These are phyloP conservation scores for Piromyces finnis DNA, from an alignment of 192 early-diverging fungal genomes.

Conservation along the genomic window DNA sequence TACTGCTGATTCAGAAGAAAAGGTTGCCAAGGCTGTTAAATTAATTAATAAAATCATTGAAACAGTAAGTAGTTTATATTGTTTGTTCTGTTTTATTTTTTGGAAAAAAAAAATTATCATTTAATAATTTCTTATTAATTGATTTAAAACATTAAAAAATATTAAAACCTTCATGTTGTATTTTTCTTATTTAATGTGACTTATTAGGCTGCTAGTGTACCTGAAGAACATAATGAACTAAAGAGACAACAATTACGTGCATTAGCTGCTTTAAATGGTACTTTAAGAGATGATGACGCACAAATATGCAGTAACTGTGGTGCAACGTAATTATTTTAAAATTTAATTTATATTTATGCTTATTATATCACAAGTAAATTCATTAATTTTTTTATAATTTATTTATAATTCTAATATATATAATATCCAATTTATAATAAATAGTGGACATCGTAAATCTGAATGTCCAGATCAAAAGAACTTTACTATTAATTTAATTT, in stretches of 20 bases:
- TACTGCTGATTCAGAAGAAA: conserved; percentile 73
- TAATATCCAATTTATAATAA: too few species aligned
- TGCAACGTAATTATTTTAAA: conserved; percentile 12
- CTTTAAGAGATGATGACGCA: conserved; percentile 84
- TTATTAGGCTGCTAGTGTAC: conserved; percentile 59
- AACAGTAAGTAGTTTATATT: conserved; percentile 34
- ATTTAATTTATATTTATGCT: too few species aligned
- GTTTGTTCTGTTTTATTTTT: not conserved
- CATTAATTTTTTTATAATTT: too few species aligned
- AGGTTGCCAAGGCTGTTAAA: conserved; percentile 66
- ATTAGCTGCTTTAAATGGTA: conserved; percentile 88
- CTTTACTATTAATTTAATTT: conserved; percentile 68
- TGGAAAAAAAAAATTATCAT: too few species aligned
- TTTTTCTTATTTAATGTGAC: too few species aligned
- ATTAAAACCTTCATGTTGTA: too few species aligned
- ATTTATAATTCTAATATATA: too few species aligned
- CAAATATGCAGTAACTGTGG: conserved; percentile 93
- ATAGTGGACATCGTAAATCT: conserved; percentile 57
- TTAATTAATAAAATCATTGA: conserved; percentile 84
- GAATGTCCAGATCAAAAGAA: conserved; percentile 81
- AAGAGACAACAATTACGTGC: conserved; percentile 89
- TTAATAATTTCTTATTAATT: too few species aligned
- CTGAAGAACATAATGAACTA: conserved; percentile 88
- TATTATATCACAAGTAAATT: too few species aligned
- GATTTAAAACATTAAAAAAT: too few species aligned